Conservation (phyloP, 2,329 filamentous ascomycete species). For the Pseudogymnoascus sp. region DNA sequence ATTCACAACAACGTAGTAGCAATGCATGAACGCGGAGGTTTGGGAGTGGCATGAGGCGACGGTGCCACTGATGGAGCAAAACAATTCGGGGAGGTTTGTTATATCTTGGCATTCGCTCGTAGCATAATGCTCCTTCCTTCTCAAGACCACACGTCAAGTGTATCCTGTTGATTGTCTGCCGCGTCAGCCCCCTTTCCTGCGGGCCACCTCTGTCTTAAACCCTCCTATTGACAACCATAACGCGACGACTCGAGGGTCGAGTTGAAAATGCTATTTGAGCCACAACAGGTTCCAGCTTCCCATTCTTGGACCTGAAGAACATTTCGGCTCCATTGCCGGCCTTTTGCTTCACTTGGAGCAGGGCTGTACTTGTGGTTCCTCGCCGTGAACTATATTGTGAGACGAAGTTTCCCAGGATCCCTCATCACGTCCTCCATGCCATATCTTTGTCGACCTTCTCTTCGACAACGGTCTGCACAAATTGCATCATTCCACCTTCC, state of each 20-base stretch:
- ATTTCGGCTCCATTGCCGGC: neutral
- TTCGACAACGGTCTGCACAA: constrained; percentile 54
- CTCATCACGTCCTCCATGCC: constrained; percentile 41
- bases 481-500: constrained; percentile 45
- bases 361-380: neutral
- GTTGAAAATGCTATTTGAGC: neutral
- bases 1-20: neutral
- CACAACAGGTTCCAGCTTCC: neutral
- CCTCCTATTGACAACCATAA: neutral
- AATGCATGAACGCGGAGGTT: constrained; percentile 2
- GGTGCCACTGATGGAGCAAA: constrained; percentile 1
- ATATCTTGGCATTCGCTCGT: constrained; percentile 1
- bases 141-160: neutral
- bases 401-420: neutral
- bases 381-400: neutral
- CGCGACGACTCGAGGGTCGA: neutral
- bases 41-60: neutral
- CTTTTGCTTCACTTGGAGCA: neutral
- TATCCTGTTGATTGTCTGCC: constrained; percentile 1
- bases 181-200: neutral
- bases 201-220: neutral
- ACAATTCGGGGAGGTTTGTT: neutral
- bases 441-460: constrained; percentile 45
- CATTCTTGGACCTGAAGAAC: neutral
- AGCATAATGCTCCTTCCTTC: neutral